A percentile compares a stretch with the other conserved stretches of the same genome.
Evolutionary conservation across 176 grass and related monocot genomes (phyloP).

Genomic region (Elaeis guineensis): DNA sequence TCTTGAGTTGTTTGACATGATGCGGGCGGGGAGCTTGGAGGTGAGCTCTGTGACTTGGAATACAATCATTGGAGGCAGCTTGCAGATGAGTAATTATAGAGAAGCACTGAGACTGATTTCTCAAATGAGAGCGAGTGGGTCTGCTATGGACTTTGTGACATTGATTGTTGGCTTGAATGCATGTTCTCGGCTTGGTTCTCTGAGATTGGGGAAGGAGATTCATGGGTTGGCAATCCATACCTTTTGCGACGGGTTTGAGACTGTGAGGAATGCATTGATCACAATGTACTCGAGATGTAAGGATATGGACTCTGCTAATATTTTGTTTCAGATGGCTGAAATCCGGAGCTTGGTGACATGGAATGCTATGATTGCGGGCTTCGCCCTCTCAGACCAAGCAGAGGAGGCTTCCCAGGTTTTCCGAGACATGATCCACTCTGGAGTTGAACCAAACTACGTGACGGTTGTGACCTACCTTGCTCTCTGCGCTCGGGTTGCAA

Average conservation of each 20-base stretch:
- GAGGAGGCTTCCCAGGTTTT: slow-evolving; percentile 19
- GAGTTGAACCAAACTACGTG: slow-evolving; percentile 7
- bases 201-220: slow-evolving; percentile 46
- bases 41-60: slow-evolving; percentile 19
- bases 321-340: background rate
- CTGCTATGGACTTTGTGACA: slow-evolving; percentile 28
- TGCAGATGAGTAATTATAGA: slow-evolving; percentile 12
- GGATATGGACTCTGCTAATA: background rate
- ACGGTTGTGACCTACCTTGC: slow-evolving; percentile 10
- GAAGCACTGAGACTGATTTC: slow-evolving; percentile 16
- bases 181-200: slow-evolving; percentile 22
- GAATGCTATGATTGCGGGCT: slow-evolving; percentile 17
- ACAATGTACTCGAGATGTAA: slow-evolving; percentile 22
- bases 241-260: background rate
- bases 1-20: slow-evolving; percentile 5
- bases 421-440: slow-evolving; percentile 3
- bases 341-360: slow-evolving; percentile 12
- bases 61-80: slow-evolving; percentile 11
- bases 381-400: background rate
- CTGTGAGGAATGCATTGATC: slow-evolving; percentile 17
- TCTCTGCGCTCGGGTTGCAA: slow-evolving; percentile 7
- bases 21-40: background rate
- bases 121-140: slow-evolving; percentile 7
- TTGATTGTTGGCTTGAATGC: slow-evolving; percentile 50
- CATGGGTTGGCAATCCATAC: slow-evolving; percentile 35